Evolutionary conservation across 1,139 yeast genomes (phyloP).

Genomic region (Pneumocystis sp.): DNA sequence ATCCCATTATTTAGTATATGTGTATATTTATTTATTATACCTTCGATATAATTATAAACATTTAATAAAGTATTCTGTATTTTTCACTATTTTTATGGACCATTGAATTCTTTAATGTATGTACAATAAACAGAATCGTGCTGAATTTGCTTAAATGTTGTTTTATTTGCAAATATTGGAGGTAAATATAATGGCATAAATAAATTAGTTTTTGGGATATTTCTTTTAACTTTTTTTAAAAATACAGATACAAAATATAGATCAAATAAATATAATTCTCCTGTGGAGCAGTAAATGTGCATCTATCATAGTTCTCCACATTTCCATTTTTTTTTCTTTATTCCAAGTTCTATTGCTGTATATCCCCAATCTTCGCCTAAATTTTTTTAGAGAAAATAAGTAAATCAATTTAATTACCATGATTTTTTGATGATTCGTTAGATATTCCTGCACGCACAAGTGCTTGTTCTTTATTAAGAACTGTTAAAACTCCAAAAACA

Average conservation of each 20-base stretch:
- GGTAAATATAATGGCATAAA: background rate
- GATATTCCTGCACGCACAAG: conserved; percentile 64
- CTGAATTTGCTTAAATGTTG: background rate
- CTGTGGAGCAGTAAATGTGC: background rate
- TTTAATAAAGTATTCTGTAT: background rate
- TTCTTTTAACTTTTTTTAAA: too few species aligned
- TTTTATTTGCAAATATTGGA: background rate
- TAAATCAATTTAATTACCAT: background rate
- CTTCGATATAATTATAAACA: background rate
- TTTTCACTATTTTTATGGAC: background rate
- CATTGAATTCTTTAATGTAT: background rate
- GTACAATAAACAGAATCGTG: background rate
- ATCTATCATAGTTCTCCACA: background rate
- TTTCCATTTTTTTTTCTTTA: background rate
- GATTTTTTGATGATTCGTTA: background rate
- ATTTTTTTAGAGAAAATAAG: background rate
- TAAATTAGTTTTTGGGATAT: background rate
- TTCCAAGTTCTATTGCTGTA: background rate
- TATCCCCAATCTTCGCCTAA: background rate
- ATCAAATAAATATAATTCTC: background rate
- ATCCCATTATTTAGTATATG: conserved; percentile 15
- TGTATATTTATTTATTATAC: background rate
- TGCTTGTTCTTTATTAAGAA: conserved; percentile 89
- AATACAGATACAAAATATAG: too few species aligned
- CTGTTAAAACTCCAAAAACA: conserved; percentile 83